Percentiles rank a stretch among this genome's conserved stretches.
Evolutionary conservation across 306 rosid species (phyloP).

Genomic region (Gynostemma pentaphyllum): DNA sequence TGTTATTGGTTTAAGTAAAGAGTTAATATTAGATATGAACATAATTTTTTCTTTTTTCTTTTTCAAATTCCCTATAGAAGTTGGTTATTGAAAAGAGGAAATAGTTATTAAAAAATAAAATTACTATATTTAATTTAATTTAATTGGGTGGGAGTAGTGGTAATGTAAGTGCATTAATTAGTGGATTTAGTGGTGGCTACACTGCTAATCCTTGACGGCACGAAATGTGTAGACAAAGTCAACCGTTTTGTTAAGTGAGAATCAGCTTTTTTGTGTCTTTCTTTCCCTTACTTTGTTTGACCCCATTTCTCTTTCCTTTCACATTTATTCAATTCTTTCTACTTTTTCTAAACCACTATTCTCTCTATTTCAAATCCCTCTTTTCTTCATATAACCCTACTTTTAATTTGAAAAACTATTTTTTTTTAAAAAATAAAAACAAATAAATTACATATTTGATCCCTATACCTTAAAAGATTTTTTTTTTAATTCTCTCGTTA

Average conservation of each 20-base stretch:
- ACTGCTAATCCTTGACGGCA: slow-evolving; percentile 53
- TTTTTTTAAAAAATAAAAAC: too few species aligned
- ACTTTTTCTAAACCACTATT: too few species aligned
- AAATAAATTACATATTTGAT: too few species aligned
- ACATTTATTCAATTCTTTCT: background rate
- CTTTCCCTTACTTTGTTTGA: background rate
- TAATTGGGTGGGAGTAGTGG: background rate
- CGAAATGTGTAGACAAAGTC: slow-evolving; percentile 29
- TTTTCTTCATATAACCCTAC: too few species aligned
- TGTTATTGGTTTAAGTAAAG: background rate
- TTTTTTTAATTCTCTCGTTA: background rate
- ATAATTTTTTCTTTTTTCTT: background rate
- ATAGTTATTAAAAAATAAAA: too few species aligned
- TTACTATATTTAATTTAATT: too few species aligned
- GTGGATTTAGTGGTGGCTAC: slow-evolving; percentile 2
- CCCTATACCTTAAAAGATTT: background rate
- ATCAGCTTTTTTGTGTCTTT: too few species aligned
- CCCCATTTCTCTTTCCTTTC: background rate
- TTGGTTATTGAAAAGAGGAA: too few species aligned
- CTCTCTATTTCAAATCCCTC: too few species aligned
- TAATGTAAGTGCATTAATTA: slow-evolving; percentile 14
- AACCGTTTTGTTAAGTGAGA: too few species aligned
- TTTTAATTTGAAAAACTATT: too few species aligned
- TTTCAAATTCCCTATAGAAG: too few species aligned
- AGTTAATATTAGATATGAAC: background rate